Conservation (phyloP, 257 asterid species). For the Scutellaria minor region DNA sequence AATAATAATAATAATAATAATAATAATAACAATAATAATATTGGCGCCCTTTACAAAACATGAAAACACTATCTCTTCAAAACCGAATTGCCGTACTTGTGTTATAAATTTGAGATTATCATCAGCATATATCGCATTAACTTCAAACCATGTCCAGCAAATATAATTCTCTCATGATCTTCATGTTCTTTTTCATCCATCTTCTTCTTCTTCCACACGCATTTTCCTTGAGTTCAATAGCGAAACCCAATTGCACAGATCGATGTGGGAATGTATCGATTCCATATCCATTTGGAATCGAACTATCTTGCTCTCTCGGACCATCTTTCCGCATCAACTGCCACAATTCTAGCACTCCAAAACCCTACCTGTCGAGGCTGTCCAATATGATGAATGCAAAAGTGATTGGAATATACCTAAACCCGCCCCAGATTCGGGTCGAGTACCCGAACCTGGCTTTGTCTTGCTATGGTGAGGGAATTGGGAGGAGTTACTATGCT, state of each 20-base stretch:
- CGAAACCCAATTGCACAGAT: background rate
- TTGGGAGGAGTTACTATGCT: background rate
- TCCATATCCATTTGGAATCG: constrained; percentile 18
- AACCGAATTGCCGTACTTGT: too few relatives aligned
- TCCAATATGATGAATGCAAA: background rate
- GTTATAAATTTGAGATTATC: too few relatives aligned
- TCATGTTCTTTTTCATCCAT: too few relatives aligned
- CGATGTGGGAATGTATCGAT: background rate
- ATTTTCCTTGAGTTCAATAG: background rate
- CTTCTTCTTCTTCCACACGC: background rate
- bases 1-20: too few relatives aligned
- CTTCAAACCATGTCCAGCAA: too few relatives aligned
- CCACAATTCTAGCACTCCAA: background rate
- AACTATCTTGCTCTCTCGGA: background rate
- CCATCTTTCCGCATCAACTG: background rate
- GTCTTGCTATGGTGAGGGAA: background rate
- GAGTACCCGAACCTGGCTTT: background rate
- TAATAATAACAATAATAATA: too few relatives aligned
- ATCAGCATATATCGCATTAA: too few relatives aligned
- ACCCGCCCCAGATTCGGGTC: constrained; percentile 15
- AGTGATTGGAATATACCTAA: background rate
- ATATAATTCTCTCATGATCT: too few relatives aligned
- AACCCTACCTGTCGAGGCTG: background rate
- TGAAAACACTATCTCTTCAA: too few relatives aligned
- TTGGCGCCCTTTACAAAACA: too few relatives aligned